Conservation (phyloP, 2,329 filamentous ascomycete genomes). For the Colletotrichum viniferum region DNA sequence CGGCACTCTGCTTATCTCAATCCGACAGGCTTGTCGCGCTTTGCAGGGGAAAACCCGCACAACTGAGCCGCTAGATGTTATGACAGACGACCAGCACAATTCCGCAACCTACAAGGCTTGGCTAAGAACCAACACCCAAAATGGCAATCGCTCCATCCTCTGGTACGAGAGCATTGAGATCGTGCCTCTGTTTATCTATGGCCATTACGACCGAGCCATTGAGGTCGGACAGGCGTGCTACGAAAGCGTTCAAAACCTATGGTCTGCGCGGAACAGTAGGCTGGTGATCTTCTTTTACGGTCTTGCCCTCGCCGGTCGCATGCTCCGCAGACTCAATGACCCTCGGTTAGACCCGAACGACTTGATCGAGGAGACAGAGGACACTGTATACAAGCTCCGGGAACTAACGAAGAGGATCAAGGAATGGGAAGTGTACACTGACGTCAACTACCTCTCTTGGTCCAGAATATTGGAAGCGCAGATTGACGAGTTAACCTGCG, state of each 20-base stretch:
- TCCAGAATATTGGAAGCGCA: slow-evolving; percentile 72
- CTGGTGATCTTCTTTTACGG: slow-evolving; percentile 65
- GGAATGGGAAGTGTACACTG: slow-evolving; percentile 66
- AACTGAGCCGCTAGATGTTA: slow-evolving; percentile 56
- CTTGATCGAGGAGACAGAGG: slow-evolving; percentile 45
- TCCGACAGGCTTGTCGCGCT: slow-evolving; percentile 70
- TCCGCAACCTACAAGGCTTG: slow-evolving; percentile 63
- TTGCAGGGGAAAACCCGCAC: slow-evolving; percentile 74
- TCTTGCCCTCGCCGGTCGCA: slow-evolving; percentile 56
- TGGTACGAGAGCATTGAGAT: slow-evolving; percentile 73
- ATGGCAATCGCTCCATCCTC: slow-evolving; percentile 67
- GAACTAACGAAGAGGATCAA: slow-evolving; percentile 65
- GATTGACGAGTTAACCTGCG: slow-evolving; percentile 63
- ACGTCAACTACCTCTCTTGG: slow-evolving; percentile 76
- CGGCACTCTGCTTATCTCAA: slow-evolving; percentile 69
- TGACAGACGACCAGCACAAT: slow-evolving; percentile 72
- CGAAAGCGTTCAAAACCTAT: slow-evolving; percentile 53
- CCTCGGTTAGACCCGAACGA: slow-evolving; percentile 47
- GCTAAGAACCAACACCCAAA: slow-evolving; percentile 54
- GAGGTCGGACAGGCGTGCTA: slow-evolving; percentile 59
- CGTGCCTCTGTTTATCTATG: slow-evolving; percentile 66
- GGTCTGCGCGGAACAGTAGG: slow-evolving; percentile 64
- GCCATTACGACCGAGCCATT: slow-evolving; percentile 64
- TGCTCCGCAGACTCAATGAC: slow-evolving; percentile 55
- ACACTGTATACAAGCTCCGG: slow-evolving; percentile 57